Evolutionary conservation across 2,329 filamentous ascomycete species (phyloP), one percentile per base, ranked within the genome.

Genomic region (Fusarium concolor): DNA sequence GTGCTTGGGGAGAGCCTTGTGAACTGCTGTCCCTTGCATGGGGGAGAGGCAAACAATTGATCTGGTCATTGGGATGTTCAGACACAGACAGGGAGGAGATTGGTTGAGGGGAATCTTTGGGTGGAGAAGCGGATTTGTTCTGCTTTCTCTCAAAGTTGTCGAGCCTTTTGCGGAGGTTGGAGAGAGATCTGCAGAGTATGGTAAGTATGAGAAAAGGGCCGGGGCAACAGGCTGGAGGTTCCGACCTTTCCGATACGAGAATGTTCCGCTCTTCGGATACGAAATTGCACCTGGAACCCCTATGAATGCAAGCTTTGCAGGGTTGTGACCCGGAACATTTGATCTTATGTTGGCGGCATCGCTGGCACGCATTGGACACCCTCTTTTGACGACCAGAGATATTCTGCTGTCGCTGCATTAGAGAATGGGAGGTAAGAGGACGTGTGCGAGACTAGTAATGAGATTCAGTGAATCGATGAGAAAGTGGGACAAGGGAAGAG

Each of bases 271-370:
- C 46, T 17, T 62, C 52, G 11, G 45, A 45, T 12, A 39, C 39
- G 33, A 62, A 62, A 15, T 47, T 38, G 33, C 58, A 62, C n/a
- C 45, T 51, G 11, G 35, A 38, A 5, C 52, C 58, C 18, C 31
- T 42, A 15, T 46, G 41, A 11, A 26, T 33, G 45, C 58, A 62
- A 17, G 37, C 43, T 28, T 33, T 46, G 52, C 58, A 62, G 15
- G 58, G 58, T 28, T 47, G 45, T 2, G 41, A 46, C 14, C 58
- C 58, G 14, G 52, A 62, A 33, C 58, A 62, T 20, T 62, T 62
- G 52, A 56, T 56, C 41, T 62, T 62, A 6, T 52, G 51, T 31
- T 56, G 45, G 46, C 52, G 58, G 29, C 58, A 62, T 41, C 58
- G 51, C 29, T 62, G 46, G 41, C 58, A 62, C 6, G 58, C 58